Base-by-base conservation (phyloP, 257 asterid species). In the Paraleonurus japonicus region DNA sequence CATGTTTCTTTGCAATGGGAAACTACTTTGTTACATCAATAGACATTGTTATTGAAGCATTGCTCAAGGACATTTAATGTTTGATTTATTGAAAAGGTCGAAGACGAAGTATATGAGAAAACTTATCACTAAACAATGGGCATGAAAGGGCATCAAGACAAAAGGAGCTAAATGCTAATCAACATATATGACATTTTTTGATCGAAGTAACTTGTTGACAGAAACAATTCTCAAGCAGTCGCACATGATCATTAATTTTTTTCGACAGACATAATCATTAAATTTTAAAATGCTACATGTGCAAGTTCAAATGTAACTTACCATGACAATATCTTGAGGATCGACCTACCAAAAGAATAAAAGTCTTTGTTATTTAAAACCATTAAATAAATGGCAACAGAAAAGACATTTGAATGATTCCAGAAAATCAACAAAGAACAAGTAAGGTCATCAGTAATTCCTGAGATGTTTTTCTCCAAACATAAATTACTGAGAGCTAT, bases 241-340 rank as follows among this genome's bases (percentile, higher is more conserved):
- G 26, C 59, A 69, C 33, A 41, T 45, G 60, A 72, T 37, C 65
- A 20, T 33, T 26, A 74, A 67, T 33, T 26, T 24, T 51, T n/a
- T n/a, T n/a, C n/a, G n/a, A n/a, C n/a, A n/a, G n/a, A 69, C 33
- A 41, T 45, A 65, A 72, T 37, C 65, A 20, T 33, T 26, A 74
- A 67, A 45, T 26, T 24, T 30, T 20, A 59, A 61, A 60, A 23
- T 47, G 66, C 23, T 58, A 58, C 19, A 15, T 15, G 26, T 27
- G 50, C 23, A 66, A 43, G 45, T 65, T 63, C 60, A 65, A 50
- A 71, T 30, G 61, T 45, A 77, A 78, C 97, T 80, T 89, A 93
- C 98, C 93, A 83, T 88, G 79, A 93, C 98, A 75, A 90, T 87
- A 83, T 93, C 98, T 83, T 90, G 97, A 54, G 92, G 98, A 82